Conservation (phyloP, 352 stramenopile species). For the Albugo candida region DNA sequence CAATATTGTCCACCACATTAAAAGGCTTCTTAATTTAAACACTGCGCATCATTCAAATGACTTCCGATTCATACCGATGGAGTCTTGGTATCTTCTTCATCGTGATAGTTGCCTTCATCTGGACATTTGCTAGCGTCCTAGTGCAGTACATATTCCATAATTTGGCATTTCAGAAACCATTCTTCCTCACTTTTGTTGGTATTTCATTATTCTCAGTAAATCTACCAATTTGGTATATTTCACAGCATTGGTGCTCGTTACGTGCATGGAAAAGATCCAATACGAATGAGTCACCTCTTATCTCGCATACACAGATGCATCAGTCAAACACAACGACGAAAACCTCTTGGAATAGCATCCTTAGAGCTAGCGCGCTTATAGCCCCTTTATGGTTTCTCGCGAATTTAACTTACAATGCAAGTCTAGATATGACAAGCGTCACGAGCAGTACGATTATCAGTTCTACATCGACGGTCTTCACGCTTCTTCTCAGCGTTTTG, state of each 20-base stretch:
- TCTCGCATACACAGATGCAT: background rate
- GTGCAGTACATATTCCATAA: constrained; percentile 82
- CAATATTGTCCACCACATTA: background rate
- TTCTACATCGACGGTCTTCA: constrained; percentile 87
- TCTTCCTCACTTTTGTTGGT: constrained; percentile 80
- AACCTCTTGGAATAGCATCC: constrained; percentile 16
- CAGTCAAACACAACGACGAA: constrained; percentile 4
- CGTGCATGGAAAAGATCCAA: background rate
- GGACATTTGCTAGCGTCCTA: constrained; percentile 68
- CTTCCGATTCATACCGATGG: constrained; percentile 27
- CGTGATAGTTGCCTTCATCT: constrained; percentile 55
- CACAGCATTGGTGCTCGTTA: constrained; percentile 7
- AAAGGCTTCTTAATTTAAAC: background rate
- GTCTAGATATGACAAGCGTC: constrained; percentile 81
- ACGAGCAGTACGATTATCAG: constrained; percentile 89
- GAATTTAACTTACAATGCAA: constrained; percentile 89
- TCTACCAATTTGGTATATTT: constrained; percentile 54
- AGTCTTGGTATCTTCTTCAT: constrained; percentile 53
- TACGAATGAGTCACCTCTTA: background rate
- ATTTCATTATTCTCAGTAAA: constrained; percentile 75
- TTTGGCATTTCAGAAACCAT: constrained; percentile 65
- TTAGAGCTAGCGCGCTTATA: constrained; percentile 46
- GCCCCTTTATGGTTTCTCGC: constrained; percentile 88
- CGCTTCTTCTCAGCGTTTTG: constrained; percentile 76
- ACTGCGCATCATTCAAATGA: background rate